Evolutionary conservation across 2,329 filamentous ascomycete genomes (phyloP).

Genomic region (Alternaria brassicae): DNA sequence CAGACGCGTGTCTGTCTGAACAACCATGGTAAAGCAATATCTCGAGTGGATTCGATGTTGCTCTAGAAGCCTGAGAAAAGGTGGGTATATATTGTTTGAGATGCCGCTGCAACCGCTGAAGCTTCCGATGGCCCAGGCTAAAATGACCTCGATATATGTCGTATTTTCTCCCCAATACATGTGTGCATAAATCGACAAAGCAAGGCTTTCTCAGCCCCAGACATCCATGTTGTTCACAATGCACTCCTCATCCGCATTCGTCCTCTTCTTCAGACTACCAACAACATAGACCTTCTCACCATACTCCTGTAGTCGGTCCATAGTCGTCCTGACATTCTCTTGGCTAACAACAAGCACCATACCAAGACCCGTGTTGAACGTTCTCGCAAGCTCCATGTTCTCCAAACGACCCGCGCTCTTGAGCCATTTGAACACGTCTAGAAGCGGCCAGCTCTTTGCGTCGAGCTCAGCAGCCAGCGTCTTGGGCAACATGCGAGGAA

Average conservation of each 20-base stretch:
- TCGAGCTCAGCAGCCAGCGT: slow-evolving; percentile 82
- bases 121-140: slow-evolving; percentile 8
- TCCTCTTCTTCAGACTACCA: slow-evolving; percentile 71
- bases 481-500: slow-evolving; percentile 88
- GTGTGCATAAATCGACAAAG: background rate
- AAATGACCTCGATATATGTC: background rate
- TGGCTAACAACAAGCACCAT: slow-evolving; percentile 87
- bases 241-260: slow-evolving; percentile 59
- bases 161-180: slow-evolving; percentile 1
- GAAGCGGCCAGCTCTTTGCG: slow-evolving; percentile 75
- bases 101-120: slow-evolving; percentile 10
- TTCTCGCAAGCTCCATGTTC: slow-evolving; percentile 81
- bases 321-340: slow-evolving; percentile 67
- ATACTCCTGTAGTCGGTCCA: slow-evolving; percentile 65
- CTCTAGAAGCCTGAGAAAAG: slow-evolving; percentile 11
- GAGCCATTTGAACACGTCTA: slow-evolving; percentile 86
- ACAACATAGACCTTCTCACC: slow-evolving; percentile 82
- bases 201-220: slow-evolving; percentile 46
- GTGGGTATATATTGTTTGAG: slow-evolving; percentile 19
- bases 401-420: slow-evolving; percentile 75
- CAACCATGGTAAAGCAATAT: background rate
- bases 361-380: slow-evolving; percentile 93
- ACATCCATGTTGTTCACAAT: slow-evolving; percentile 66
- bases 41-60: background rate
- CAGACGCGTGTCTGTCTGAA: slow-evolving; percentile 1